Conservation (phyloP, 139 green algal genomes). For the Yamagishiella unicocca region DNA sequence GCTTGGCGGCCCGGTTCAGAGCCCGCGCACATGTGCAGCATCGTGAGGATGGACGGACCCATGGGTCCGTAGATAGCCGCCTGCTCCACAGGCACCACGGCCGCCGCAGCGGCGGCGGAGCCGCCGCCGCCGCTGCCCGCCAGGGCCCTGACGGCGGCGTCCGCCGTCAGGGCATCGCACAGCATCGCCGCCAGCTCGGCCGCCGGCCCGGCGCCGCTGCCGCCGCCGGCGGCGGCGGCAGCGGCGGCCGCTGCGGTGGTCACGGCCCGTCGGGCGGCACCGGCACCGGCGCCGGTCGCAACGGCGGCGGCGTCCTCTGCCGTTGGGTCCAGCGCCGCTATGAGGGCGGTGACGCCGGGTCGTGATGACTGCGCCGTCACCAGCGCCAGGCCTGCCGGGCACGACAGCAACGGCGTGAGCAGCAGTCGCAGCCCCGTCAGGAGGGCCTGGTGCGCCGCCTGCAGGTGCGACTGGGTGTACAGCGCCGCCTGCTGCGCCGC, state of each 20-base stretch:
- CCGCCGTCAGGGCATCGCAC: conserved; percentile 27
- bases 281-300: not conserved
- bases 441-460: not conserved
- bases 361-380: conserved; percentile 1
- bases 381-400: not conserved
- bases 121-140: not conserved
- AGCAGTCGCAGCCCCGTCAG: conserved; percentile 23
- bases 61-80: conserved; percentile 32
- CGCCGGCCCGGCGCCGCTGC: not conserved
- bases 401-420: conserved; percentile 27
- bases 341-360: conserved; percentile 9
- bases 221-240: not conserved
- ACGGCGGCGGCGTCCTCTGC: not conserved
- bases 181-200: conserved; percentile 31
- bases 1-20: conserved; percentile 20
- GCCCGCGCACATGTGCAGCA: conserved; percentile 29
- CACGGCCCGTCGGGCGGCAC: not conserved
- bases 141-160: conserved; percentile 1
- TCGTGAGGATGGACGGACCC: conserved; percentile 25
- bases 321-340: conserved; percentile 6
- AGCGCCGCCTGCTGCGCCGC: conserved; percentile 12
- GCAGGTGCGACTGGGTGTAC: not conserved
- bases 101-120: not conserved
- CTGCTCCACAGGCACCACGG: not conserved
- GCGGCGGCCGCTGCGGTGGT: not conserved